Base-by-base conservation (phyloP, 106 monocot species). In the Dendrobium nobile region DNA sequence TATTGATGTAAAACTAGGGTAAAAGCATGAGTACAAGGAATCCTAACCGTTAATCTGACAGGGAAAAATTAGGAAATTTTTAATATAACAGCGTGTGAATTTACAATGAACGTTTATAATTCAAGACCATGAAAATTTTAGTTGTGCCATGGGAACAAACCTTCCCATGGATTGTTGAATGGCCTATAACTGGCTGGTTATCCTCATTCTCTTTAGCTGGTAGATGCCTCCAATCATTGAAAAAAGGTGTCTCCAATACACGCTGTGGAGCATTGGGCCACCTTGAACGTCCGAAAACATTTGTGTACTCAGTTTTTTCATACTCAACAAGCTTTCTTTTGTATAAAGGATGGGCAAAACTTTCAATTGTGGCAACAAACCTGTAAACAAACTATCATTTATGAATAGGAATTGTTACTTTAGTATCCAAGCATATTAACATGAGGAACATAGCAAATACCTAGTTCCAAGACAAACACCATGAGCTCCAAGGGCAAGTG, bases 401-500 rank as follows among this genome's bases (percentile, higher is more conserved):
- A 74, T 80, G 42, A 51, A 58, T 47, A 37, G 68, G 27, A n/a
- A 17, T 17, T n/a, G 7, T 10, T 26, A 19, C 18, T 59, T 41
- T 9, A 40, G 33, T 16, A 37, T 58, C 19, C 28, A 56, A 41
- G 55, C 20, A 67, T 79, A 20, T 5, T 24, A 44, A 65, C 40
- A 64, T 16, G 20, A 44, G n/a, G 9, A 44, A 41, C 11, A 44
- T 70, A 2, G 7, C 19, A 45, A 44, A 77, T 6, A 94, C 91
- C 93, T 94, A 40, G 93, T 94, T 85, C 93, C 93, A 77, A 94
- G 87, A 73, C 91, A 94, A 4, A 93, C 82, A 80, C 89, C 93
- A 33, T 75, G 65, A 76, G 93, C 93, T 54, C 93, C 93, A 79
- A 94, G 89, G 43, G 85, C 87, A 61, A 94, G 75, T 64, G 91